These are phyloP conservation scores for Globisporangium viniferum DNA, from an alignment of 352 stramenopile genomes.

Conservation along the genomic window DNA sequence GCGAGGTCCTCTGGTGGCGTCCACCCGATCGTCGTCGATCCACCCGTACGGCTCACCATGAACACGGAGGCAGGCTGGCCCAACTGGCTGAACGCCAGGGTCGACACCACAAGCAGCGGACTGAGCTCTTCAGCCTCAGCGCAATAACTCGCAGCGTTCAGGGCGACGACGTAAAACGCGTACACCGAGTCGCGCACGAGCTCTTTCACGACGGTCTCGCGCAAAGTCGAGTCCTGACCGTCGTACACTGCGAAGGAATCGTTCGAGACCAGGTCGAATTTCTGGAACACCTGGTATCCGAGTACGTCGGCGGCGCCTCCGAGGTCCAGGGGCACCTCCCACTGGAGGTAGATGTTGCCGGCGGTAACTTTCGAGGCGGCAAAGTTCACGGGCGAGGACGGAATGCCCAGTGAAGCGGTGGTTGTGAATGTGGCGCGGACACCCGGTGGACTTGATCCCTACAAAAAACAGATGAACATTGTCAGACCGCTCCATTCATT, in stretches of 20 bases:
- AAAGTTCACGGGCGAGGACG: slow-evolving; percentile 43
- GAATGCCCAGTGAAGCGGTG: slow-evolving; percentile 26
- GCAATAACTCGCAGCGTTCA: slow-evolving; percentile 53
- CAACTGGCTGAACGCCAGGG: slow-evolving; percentile 31
- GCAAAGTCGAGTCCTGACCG: slow-evolving; percentile 34
- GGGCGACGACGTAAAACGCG: slow-evolving; percentile 41
- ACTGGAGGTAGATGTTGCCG: slow-evolving; percentile 51
- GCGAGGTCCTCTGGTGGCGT: slow-evolving; percentile 42
- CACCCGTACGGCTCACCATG: slow-evolving; percentile 30
- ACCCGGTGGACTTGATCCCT: slow-evolving; percentile 37
- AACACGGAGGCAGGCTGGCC: slow-evolving; percentile 21
- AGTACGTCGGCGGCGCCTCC: slow-evolving; percentile 38
- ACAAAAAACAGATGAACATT: neutral
- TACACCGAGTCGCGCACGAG: slow-evolving; percentile 33
- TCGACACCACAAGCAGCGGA: slow-evolving; percentile 30
- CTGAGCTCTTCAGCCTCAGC: slow-evolving; percentile 21
- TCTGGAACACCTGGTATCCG: slow-evolving; percentile 55
- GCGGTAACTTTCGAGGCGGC: slow-evolving; percentile 29
- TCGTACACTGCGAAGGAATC: slow-evolving; percentile 51
- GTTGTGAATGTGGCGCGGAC: slow-evolving; percentile 23
- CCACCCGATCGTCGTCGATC: slow-evolving; percentile 46
- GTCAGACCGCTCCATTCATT: neutral
- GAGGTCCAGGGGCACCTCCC: slow-evolving; percentile 47
- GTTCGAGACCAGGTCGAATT: slow-evolving; percentile 15
- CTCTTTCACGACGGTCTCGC: slow-evolving; percentile 23